Conservation (phyloP, 805 yeast species). For the Candida patagonica region DNA sequence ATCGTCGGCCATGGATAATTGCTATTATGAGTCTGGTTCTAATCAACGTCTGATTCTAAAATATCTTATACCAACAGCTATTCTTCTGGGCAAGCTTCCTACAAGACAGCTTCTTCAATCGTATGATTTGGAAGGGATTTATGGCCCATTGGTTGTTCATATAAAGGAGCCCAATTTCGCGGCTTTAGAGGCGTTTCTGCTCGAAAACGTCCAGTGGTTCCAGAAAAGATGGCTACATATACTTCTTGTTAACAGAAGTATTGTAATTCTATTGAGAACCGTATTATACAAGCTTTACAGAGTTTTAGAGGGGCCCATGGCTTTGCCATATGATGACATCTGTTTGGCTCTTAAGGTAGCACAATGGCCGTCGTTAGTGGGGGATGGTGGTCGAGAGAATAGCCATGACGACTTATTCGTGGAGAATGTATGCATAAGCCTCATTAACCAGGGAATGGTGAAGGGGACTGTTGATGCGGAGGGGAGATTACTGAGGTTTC, state of each 20-base stretch:
- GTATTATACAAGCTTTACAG: conserved; percentile 17
- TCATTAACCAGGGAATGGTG: conserved; percentile 28
- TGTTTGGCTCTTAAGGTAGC: conserved; percentile 10
- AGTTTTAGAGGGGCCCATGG: conserved; percentile 5
- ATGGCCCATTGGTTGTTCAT: conserved; percentile 30
- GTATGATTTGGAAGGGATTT: conserved; percentile 28
- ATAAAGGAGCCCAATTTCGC: conserved; percentile 37
- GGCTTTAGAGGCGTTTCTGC: conserved; percentile 28
- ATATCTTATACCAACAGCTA: conserved; percentile 42
- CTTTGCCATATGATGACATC: conserved; percentile 12
- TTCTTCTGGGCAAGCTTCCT: conserved; percentile 49
- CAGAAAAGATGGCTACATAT: conserved; percentile 20
- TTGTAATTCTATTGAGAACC: conserved; percentile 25
- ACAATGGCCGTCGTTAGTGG: not conserved
- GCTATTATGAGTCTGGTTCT: conserved; percentile 23
- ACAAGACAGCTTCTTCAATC: conserved; percentile 22
- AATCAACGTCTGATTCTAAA: conserved; percentile 38
- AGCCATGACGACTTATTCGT: conserved; percentile 9
- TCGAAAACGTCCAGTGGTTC: conserved; percentile 22
- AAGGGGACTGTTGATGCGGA: conserved; percentile 28
- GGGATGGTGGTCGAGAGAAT: not conserved
- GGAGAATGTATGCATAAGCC: conserved; percentile 26
- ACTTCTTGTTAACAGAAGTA: conserved; percentile 20
- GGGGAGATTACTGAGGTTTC: conserved; percentile 14
- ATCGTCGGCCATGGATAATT: conserved; percentile 41